Evolutionary conservation across 73 alveolate genomes (phyloP), one percentile per base, ranked within the genome.

Genomic region (Paraurostyla sp.): DNA sequence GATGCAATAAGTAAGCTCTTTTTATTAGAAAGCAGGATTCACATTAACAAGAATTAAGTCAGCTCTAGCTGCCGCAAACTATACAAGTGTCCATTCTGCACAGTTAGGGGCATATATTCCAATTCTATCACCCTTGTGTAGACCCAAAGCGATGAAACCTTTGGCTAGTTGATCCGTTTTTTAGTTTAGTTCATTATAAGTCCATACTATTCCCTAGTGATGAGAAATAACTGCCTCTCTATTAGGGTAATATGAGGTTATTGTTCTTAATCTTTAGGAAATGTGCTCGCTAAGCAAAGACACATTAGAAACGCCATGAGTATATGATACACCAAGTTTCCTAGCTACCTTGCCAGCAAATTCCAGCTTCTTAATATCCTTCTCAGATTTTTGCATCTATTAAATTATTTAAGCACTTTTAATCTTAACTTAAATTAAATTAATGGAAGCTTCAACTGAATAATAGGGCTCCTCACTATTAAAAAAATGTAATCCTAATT

Each of bases 101-200:
- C 92, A 57, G 75, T 96, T 96, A 0, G 95, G 96, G 60, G 98
- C 62, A 75, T 90, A 96, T 4, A 96, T 95, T n/a, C 98, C 98
- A n/a, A 96, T 81, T 68, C 98, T 42, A 56, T 96, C 97, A 11
- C 95, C 97, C 43, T 76, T 94, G 38, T 92, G 60, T 6, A 96
- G 83, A 45, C 98, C 99, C 46, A 96, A 56, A 0, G 97, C 91
- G 23, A 96, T 57, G 25, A 96, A 89, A 13, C 97, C 96, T 46
- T 93, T 87, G 0, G 99, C 99, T 20, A 96, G 50, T 27, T 78
- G 80, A 76, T 90, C 94, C 15, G 80, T 85, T 76, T 92, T 38
- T 38, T 83, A 68, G 48, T 85, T 82, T 57, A 96, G 73, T 85
- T 96, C 97, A 68, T 69, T 69, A 42, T 69, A 69, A 22, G 85